Evolutionary conservation across 331 rosid species (phyloP).

Genomic region (Spiraea crenata): DNA sequence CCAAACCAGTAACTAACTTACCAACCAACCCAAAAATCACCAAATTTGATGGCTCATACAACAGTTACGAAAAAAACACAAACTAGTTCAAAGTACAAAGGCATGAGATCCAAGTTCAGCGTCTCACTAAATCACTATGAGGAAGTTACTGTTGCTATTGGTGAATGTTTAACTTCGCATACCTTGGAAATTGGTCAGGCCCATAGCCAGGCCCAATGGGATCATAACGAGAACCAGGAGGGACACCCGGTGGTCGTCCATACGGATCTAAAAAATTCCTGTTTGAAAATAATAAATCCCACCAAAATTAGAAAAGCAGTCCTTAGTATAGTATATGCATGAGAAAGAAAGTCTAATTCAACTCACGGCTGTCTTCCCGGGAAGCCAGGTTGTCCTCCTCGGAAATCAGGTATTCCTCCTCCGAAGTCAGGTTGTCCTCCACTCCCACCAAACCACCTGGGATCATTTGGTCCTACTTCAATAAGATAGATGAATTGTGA

Average conservation of each 20-base stretch:
- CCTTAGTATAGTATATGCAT: background rate
- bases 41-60: background rate
- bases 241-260: conserved; percentile 65
- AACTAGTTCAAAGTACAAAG: background rate
- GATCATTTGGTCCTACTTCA: conserved; percentile 76
- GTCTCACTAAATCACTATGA: background rate
- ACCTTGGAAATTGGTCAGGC: conserved; percentile 70
- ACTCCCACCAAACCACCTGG: conserved; percentile 62
- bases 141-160: background rate
- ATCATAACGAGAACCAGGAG: conserved; percentile 91
- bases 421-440: conserved; percentile 55
- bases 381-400: conserved; percentile 48
- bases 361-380: conserved; percentile 61
- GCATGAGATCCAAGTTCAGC: background rate
- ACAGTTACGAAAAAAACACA: background rate
- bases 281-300: background rate
- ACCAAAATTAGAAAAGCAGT: background rate
- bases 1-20: background rate
- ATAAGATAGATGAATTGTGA: conserved; percentile 15
- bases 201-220: conserved; percentile 89
- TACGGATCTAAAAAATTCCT: conserved; percentile 41
- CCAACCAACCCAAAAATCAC: background rate
- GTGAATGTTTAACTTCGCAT: background rate
- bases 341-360: conserved; percentile 5
- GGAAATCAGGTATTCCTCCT: conserved; percentile 34